These are phyloP conservation scores for Gnomoniopsis sp. DNA, from an alignment of 2,329 filamentous ascomycete genomes.

Conservation along the genomic window DNA sequence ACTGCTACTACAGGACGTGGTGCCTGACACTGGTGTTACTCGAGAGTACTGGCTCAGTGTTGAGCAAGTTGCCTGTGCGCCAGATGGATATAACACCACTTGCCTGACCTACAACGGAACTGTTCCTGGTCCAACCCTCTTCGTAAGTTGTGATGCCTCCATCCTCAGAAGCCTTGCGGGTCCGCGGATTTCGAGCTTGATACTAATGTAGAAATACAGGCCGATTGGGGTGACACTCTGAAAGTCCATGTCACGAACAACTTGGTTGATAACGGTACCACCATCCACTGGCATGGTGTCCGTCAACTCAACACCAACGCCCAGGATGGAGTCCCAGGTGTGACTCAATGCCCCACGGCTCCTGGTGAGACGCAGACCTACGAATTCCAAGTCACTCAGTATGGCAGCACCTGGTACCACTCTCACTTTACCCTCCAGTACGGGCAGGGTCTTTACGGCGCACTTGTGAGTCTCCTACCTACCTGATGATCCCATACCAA, in stretches of 20 bases:
- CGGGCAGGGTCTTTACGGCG: slow-evolving; percentile 42
- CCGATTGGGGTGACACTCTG: slow-evolving; percentile 41
- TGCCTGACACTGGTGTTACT: slow-evolving; percentile 20
- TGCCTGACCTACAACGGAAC: slow-evolving; percentile 31
- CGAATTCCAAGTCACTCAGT: slow-evolving; percentile 30
- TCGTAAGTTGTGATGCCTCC: slow-evolving; percentile 14
- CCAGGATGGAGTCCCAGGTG: slow-evolving; percentile 39
- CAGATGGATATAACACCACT: slow-evolving; percentile 22
- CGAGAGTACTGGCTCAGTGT: slow-evolving; percentile 25
- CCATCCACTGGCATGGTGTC: slow-evolving; percentile 47
- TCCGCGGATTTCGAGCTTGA: slow-evolving; percentile 16
- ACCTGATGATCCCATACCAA: not conserved
- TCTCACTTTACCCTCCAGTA: slow-evolving; percentile 32
- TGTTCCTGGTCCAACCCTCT: slow-evolving; percentile 29
- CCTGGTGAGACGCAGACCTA: slow-evolving; percentile 32
- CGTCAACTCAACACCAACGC: slow-evolving; percentile 39
- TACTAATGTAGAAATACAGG: slow-evolving; percentile 30
- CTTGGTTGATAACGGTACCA: slow-evolving; percentile 39
- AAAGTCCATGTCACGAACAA: slow-evolving; percentile 60
- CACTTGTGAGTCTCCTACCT: not conserved
- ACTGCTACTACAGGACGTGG: slow-evolving; percentile 17
- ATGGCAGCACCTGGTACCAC: slow-evolving; percentile 37
- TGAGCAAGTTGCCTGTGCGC: slow-evolving; percentile 20
- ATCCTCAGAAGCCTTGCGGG: not conserved
- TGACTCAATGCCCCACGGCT: slow-evolving; percentile 39